Conservation (phyloP, 2,329 filamentous ascomycete species). For the Colletotrichum sp. region DNA sequence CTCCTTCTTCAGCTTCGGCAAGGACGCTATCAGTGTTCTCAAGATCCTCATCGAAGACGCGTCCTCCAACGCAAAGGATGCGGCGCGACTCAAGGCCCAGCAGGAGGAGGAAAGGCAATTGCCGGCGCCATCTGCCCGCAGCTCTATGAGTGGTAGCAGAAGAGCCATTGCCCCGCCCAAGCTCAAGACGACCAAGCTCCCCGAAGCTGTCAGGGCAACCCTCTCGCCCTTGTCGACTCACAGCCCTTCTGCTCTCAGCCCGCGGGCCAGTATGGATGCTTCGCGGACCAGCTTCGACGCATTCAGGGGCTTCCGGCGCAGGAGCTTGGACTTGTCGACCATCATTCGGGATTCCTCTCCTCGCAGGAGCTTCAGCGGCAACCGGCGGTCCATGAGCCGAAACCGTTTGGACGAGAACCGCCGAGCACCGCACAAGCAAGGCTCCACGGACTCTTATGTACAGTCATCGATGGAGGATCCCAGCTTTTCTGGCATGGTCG, state of each 20-base stretch:
- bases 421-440: constrained; percentile 57
- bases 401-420: constrained; percentile 50
- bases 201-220: constrained; percentile 66
- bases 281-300: constrained; percentile 60
- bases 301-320: constrained; percentile 49
- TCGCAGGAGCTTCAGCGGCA: constrained; percentile 68
- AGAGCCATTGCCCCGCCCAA: constrained; percentile 26
- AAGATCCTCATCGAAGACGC: constrained; percentile 74
- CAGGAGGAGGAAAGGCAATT: neutral
- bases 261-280: constrained; percentile 59
- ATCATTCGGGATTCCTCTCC: constrained; percentile 45
- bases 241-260: constrained; percentile 49
- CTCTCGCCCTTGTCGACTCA: constrained; percentile 56
- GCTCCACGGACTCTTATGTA: constrained; percentile 76
- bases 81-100: neutral
- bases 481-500: constrained; percentile 71
- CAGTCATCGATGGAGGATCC: constrained; percentile 75
- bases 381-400: constrained; percentile 56
- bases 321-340: constrained; percentile 58
- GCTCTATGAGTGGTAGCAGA: constrained; percentile 19
- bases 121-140: constrained; percentile 17
- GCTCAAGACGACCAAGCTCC: constrained; percentile 46
- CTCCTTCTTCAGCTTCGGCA: constrained; percentile 87
- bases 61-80: constrained; percentile 36
- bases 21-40: constrained; percentile 81